These are phyloP conservation scores for Microsporum audouinii DNA, from an alignment of 2,329 filamentous ascomycete genomes.

Conservation along the genomic window DNA sequence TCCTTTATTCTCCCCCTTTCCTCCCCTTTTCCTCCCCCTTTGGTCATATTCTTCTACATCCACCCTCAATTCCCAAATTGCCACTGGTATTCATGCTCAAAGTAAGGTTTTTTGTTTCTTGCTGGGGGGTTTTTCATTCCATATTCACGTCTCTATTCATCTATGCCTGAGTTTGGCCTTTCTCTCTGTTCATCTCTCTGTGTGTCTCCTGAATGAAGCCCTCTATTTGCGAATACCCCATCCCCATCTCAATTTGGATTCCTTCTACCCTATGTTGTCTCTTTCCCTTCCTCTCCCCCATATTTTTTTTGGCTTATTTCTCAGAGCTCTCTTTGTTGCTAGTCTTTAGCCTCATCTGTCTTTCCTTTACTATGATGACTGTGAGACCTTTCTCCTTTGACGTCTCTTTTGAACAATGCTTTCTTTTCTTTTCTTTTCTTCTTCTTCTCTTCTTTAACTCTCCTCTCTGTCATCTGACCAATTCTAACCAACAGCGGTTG, in stretches of 20 bases:
- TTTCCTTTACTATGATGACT: neutral
- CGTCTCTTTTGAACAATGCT: neutral
- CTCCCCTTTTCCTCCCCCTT: neutral
- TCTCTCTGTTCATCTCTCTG: neutral
- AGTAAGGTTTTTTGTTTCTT: constrained; percentile 3
- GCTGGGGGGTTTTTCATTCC: constrained; percentile 10
- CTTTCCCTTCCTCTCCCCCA: constrained; percentile 3
- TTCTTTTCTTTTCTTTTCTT: neutral
- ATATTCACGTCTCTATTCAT: constrained; percentile 15
- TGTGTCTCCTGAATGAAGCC: constrained; percentile 31
- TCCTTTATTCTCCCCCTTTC: neutral
- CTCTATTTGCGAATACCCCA: constrained; percentile 33
- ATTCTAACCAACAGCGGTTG: neutral
- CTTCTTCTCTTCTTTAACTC: neutral
- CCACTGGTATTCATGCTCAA: constrained; percentile 5
- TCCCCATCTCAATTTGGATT: constrained; percentile 1
- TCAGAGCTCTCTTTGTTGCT: constrained; percentile 3
- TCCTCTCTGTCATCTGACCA: neutral
- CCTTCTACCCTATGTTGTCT: neutral
- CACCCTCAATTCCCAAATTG: constrained; percentile 7
- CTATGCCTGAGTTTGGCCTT: constrained; percentile 17
- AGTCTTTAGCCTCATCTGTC: neutral
- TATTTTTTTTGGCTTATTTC: constrained; percentile 7
- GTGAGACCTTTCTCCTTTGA: neutral
- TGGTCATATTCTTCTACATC: neutral